Evolutionary conservation across 805 yeast genomes (phyloP).

Genomic region (Teunomyces kruisii): DNA sequence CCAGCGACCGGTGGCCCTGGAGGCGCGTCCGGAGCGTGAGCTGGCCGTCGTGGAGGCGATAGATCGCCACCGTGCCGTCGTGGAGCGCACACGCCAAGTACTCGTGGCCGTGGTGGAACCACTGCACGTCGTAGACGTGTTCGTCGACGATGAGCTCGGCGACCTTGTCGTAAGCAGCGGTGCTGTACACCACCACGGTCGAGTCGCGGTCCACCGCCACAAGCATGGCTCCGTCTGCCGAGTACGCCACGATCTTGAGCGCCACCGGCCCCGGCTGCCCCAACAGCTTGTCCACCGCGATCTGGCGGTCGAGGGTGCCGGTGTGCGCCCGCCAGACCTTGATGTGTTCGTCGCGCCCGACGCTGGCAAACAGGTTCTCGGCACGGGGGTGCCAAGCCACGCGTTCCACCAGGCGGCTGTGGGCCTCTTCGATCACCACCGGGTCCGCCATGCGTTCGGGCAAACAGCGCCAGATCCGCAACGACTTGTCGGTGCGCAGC

Average conservation of each 20-base stretch:
- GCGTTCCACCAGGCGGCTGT: conserved; percentile 36
- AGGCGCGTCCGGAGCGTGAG: conserved; percentile 17
- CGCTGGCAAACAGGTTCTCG: conserved; percentile 47
- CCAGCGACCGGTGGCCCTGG: conserved; percentile 50
- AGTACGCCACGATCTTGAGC: conserved; percentile 30
- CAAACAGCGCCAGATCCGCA: conserved; percentile 39
- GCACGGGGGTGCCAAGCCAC: conserved; percentile 51
- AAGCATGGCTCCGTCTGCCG: conserved; percentile 48
- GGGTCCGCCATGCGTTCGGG: conserved; percentile 34
- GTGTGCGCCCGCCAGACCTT: conserved; percentile 46
- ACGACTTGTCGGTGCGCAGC: conserved; percentile 42
- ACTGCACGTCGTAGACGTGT: conserved; percentile 40
- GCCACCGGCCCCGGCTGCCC: conserved; percentile 11
- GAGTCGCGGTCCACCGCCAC: conserved; percentile 44
- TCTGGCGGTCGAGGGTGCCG: conserved; percentile 30
- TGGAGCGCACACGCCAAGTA: conserved; percentile 41
- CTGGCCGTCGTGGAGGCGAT: conserved; percentile 13
- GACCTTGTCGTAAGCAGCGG: conserved; percentile 25
- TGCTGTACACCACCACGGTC: conserved; percentile 35
- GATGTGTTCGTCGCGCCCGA: conserved; percentile 46
- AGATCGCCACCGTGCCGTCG: conserved; percentile 43
- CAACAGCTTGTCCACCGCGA: conserved; percentile 24
- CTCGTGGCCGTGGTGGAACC: conserved; percentile 45
- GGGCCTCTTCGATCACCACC: conserved; percentile 41
- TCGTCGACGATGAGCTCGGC: conserved; percentile 22